These are phyloP conservation scores for Hymenoscyphus scutula DNA, from an alignment of 2,329 filamentous ascomycete genomes.

Conservation along the genomic window DNA sequence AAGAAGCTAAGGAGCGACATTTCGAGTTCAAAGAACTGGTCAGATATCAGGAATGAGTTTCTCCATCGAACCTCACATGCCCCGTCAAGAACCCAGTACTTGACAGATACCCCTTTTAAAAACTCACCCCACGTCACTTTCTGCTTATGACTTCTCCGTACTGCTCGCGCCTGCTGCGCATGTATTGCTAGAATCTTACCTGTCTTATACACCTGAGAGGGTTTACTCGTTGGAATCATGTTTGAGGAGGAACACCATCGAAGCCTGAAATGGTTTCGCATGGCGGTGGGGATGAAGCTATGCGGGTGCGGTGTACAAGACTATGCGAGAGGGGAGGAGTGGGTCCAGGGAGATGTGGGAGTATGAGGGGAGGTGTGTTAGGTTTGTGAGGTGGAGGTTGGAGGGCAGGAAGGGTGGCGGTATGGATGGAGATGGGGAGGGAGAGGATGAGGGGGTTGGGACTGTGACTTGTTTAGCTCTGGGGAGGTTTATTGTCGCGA, in stretches of 20 bases:
- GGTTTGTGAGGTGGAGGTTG: conserved; percentile 22
- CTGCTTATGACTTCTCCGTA: conserved; percentile 18
- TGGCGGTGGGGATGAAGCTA: conserved; percentile 26
- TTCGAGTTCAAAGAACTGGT: conserved; percentile 22
- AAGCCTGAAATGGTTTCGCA: conserved; percentile 22
- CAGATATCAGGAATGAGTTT: conserved; percentile 25
- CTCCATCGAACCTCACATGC: conserved; percentile 12
- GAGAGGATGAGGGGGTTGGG: conserved; percentile 22
- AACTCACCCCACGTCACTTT: conserved; percentile 17
- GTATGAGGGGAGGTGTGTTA: conserved; percentile 17
- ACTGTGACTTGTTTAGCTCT: conserved; percentile 28
- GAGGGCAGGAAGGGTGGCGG: background rate
- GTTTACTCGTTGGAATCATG: conserved; percentile 19
- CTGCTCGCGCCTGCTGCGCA: conserved; percentile 18
- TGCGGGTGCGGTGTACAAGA: conserved; percentile 23
- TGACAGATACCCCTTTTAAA: too few species aligned
- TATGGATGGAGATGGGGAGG: background rate
- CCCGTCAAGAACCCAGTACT: background rate
- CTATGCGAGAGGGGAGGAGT: conserved; percentile 19
- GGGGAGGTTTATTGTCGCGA: too few species aligned
- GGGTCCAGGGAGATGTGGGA: conserved; percentile 21
- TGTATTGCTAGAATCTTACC: conserved; percentile 21
- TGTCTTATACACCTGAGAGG: conserved; percentile 18
- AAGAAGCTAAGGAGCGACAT: background rate
- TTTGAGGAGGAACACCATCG: too few species aligned